Percentiles rank a stretch among this genome's conserved stretches.
Conservation (phyloP, 306 rosid genomes). For the Trifolium repens region DNA sequence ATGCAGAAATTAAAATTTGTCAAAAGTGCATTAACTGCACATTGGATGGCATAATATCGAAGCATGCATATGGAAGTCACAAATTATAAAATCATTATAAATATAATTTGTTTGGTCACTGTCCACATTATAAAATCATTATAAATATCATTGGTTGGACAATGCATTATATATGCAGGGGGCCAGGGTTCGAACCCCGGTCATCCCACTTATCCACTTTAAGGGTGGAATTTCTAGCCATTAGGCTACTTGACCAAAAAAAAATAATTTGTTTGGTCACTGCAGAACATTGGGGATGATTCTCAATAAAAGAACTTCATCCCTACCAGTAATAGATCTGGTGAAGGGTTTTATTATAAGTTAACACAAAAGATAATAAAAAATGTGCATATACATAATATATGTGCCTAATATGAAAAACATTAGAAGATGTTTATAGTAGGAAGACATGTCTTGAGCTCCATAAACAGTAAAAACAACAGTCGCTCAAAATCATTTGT, state of each 20-base stretch:
- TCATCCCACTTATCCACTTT: too few relatives aligned
- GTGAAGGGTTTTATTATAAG: too few relatives aligned
- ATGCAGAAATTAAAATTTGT: too few relatives aligned
- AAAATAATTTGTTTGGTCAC: background rate
- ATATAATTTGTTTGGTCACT: background rate
- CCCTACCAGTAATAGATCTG: too few relatives aligned
- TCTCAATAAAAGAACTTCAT: too few relatives aligned
- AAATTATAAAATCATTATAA: slow-evolving; percentile 6
- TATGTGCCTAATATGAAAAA: background rate
- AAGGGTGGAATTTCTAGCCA: too few relatives aligned
- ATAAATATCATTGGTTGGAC: too few relatives aligned
- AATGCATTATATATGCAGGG: too few relatives aligned
- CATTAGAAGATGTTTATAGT: background rate
- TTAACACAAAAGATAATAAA: too few relatives aligned
- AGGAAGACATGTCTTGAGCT: slow-evolving; percentile 5
- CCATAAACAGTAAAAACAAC: background rate
- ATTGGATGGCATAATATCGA: slow-evolving; percentile 11
- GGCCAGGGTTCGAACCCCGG: too few relatives aligned
- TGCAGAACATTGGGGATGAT: background rate
- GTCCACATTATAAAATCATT: too few relatives aligned
- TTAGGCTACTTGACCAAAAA: too few relatives aligned
- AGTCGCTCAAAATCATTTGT: background rate
- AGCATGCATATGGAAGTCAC: background rate
- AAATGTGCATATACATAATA: background rate
- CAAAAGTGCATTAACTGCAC: background rate